Evolutionary conservation across 106 monocot species (phyloP).

Genomic region (Allium fistulosum): DNA sequence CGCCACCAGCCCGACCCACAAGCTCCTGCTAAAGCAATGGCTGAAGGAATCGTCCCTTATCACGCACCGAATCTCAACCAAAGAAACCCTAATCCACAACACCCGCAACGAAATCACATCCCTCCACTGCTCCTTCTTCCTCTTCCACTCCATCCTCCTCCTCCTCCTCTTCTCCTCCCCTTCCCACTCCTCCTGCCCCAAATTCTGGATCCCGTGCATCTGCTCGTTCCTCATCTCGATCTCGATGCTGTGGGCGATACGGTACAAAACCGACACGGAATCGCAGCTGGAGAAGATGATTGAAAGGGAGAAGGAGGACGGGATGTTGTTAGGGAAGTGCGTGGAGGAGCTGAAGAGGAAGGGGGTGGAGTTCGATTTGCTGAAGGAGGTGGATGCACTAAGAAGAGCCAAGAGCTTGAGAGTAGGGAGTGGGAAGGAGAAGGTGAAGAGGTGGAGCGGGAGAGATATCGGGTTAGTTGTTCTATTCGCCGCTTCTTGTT

Average conservation of each 20-base stretch:
- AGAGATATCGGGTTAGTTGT: conserved; percentile 37
- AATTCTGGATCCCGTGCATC: conserved; percentile 74
- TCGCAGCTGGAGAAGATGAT: conserved; percentile 38
- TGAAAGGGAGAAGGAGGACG: conserved; percentile 74
- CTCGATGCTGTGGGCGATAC: conserved; percentile 60
- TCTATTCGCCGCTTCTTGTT: conserved; percentile 45
- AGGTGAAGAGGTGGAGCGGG: conserved; percentile 25
- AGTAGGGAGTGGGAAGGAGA: conserved; percentile 30
- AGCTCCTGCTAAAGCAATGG: conserved; percentile 95
- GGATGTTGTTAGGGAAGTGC: conserved; percentile 45
- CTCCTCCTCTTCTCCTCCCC: conserved; percentile 57
- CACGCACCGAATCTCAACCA: conserved; percentile 48
- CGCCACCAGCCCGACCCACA: conserved; percentile 74
- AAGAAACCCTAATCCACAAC: conserved; percentile 49
- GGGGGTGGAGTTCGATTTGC: conserved; percentile 74
- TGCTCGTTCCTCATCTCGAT: conserved; percentile 43
- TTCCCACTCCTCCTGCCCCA: conserved; percentile 31
- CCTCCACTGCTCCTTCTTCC: conserved; percentile 77
- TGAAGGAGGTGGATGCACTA: conserved; percentile 86
- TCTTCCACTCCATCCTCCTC: conserved; percentile 62
- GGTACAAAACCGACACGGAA: conserved; percentile 69
- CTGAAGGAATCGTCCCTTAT: conserved; percentile 68
- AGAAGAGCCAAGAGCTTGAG: conserved; percentile 77
- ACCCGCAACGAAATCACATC: conserved; percentile 47
- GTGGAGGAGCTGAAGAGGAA: conserved; percentile 79